Evolutionary conservation across 2,329 filamentous ascomycete species (phyloP), one percentile per base, ranked within the genome.

Genomic region (Colletotrichum cordylinicola): DNA sequence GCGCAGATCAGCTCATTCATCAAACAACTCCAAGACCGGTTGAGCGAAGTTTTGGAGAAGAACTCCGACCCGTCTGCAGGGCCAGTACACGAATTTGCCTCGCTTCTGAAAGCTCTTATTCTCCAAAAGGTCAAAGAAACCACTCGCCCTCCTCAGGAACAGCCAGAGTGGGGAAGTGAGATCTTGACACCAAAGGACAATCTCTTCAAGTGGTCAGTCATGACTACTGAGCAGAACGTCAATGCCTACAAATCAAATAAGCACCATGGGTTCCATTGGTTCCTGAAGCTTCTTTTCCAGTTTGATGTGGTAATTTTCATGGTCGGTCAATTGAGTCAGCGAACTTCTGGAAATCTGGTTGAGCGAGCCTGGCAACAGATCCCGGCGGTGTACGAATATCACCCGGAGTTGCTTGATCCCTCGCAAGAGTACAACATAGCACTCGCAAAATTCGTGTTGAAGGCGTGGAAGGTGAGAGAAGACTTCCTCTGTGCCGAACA

Each of bases 231-330:
- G 78, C 86, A 89, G 74, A 87, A 86, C 70, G 80, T 87, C 8
- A 82, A 83, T 15, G 82, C 88, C 15, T 89, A 90, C 77, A 82
- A 82, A 18, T 82, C 85, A 35, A 85, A 83, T 2, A 74, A 64
- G 43, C 66, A 74, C 39, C 71, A 67, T 4, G 88, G 88, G 2
- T 92, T 91, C 79, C 79, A 88, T 18, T 92, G 90, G 90, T 91
- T 88, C 77, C 84, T 87, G 79, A 86, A 87, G 74, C 83, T 84
- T 27, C 87, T 91, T 78, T 91, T 92, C 80, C 90, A 91, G 78
- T 82, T 88, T 55, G 90, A 91, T 71, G 83, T 91, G n/a, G 89
- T 91, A 74, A 84, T 88, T 31, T 90, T 90, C 79, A 85, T 91
- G 81, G 87, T 88, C 0, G 88, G 88, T 6, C 88, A 91, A 79